Evolutionary conservation across 345 rosid species (phyloP).

Genomic region (Camelina sativa): DNA sequence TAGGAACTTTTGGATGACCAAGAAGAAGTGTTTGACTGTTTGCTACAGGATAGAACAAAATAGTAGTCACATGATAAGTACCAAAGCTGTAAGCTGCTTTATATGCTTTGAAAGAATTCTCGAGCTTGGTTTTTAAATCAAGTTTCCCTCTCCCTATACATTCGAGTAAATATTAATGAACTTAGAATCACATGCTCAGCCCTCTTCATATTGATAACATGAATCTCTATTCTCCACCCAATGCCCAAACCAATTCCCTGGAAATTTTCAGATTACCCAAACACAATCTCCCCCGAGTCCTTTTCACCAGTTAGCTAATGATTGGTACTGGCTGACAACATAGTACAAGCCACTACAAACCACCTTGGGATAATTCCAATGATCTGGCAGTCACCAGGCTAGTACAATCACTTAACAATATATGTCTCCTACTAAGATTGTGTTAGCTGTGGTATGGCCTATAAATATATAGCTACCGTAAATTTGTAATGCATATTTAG

Average conservation of each 20-base stretch:
- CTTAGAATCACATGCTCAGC: background rate
- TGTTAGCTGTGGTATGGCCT: constrained; percentile 30
- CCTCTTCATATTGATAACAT: background rate
- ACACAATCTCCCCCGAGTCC: background rate
- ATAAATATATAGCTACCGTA: background rate
- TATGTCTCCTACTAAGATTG: constrained; percentile 19
- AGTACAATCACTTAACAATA: background rate
- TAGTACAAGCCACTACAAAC: background rate
- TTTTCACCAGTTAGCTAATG: background rate
- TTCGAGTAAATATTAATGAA: no score
- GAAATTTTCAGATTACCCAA: background rate
- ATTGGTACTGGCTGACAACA: constrained; percentile 1
- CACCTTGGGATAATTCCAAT: background rate
- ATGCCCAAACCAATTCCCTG: background rate
- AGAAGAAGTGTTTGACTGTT: constrained; percentile 5
- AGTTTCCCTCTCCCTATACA: no score
- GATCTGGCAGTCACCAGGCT: background rate
- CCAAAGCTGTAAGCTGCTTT: background rate
- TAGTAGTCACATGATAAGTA: background rate
- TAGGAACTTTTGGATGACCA: constrained; percentile 7
- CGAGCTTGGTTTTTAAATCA: background rate
- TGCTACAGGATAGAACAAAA: background rate
- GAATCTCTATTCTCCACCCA: background rate
- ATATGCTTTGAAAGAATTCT: background rate
- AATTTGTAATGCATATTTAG: constrained; percentile 1